Evolutionary conservation across 176 grass and related monocot genomes (phyloP).

Genomic region (Hyparrhenia diplandra): DNA sequence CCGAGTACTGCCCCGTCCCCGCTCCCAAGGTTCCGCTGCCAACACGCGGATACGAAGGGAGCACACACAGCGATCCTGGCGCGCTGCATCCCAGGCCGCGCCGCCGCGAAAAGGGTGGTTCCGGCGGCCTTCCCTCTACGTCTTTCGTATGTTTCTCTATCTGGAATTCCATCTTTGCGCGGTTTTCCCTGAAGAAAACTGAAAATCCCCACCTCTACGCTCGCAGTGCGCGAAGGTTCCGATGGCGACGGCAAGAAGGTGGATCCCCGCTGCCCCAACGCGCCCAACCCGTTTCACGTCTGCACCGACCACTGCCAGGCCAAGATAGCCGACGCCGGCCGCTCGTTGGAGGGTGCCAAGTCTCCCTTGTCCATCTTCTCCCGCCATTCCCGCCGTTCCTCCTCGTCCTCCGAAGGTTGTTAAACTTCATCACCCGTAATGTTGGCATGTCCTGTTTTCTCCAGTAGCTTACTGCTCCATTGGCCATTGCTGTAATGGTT

Average conservation of each 20-base stretch:
- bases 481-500: not conserved
- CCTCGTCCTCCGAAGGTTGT: slow-evolving; percentile 46
- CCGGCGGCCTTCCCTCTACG: slow-evolving; percentile 67
- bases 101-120: slow-evolving; percentile 30
- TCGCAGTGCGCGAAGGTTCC: slow-evolving; percentile 49
- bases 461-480: not conserved
- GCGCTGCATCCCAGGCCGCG: no score
- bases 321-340: slow-evolving; percentile 36
- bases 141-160: slow-evolving; percentile 45
- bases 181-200: not conserved
- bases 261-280: slow-evolving; percentile 72
- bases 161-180: not conserved
- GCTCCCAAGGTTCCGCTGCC: not conserved
- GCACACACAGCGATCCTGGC: no score
- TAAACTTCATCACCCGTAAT: not conserved
- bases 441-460: not conserved
- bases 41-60: not conserved
- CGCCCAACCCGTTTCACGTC: slow-evolving; percentile 72
- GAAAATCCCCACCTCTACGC: not conserved
- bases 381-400: slow-evolving; percentile 42
- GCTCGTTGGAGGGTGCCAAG: slow-evolving; percentile 39
- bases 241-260: slow-evolving; percentile 53
- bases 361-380: not conserved
- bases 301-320: slow-evolving; percentile 61
- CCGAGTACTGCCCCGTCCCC: slow-evolving; percentile 48